phyloP scores from a whole-genome alignment of 2,329 filamentous ascomycete genomes.

The Blastomyces emzantsi region DNA sequence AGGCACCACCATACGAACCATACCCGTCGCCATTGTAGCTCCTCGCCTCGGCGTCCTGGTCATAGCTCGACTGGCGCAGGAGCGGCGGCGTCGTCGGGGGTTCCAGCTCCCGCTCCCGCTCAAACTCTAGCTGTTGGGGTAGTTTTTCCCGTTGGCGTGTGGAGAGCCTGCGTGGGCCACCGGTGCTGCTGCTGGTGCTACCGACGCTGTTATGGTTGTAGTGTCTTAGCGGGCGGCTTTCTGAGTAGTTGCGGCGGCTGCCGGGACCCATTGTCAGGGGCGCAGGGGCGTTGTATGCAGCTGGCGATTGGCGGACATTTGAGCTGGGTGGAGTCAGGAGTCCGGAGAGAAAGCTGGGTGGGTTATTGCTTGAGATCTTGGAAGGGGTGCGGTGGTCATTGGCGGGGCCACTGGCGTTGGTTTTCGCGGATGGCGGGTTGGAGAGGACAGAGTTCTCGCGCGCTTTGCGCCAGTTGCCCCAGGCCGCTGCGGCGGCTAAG shows the following conservation, averaged over 20 bases:
- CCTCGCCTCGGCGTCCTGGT: constrained; percentile 49
- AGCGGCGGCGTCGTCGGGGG: constrained; percentile 46
- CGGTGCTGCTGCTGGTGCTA: constrained; percentile 16
- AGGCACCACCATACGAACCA: constrained; percentile 41
- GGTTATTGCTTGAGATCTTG: constrained; percentile 42
- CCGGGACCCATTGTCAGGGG: constrained; percentile 18
- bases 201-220: constrained; percentile 19
- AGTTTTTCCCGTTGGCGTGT: constrained; percentile 24
- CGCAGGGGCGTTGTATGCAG: constrained; percentile 31
- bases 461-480: constrained; percentile 83
- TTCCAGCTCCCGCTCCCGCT: constrained; percentile 17
- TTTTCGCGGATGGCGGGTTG: constrained; percentile 21
- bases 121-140: constrained; percentile 21
- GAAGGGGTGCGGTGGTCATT: constrained; percentile 48
- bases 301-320: constrained; percentile 54
- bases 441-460: constrained; percentile 45
- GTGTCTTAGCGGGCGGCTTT: constrained; percentile 28
- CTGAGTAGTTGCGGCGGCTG: constrained; percentile 24
- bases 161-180: constrained; percentile 20
- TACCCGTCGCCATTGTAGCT: constrained; percentile 33
- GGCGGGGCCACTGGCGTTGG: neutral
- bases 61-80: constrained; percentile 48
- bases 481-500: constrained; percentile 88
- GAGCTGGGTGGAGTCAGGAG: constrained; percentile 85
- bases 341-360: constrained; percentile 61